phyloP scores from a whole-genome alignment of 108 stramenopile species.

The Pseudonitzschia multistriata region DNA sequence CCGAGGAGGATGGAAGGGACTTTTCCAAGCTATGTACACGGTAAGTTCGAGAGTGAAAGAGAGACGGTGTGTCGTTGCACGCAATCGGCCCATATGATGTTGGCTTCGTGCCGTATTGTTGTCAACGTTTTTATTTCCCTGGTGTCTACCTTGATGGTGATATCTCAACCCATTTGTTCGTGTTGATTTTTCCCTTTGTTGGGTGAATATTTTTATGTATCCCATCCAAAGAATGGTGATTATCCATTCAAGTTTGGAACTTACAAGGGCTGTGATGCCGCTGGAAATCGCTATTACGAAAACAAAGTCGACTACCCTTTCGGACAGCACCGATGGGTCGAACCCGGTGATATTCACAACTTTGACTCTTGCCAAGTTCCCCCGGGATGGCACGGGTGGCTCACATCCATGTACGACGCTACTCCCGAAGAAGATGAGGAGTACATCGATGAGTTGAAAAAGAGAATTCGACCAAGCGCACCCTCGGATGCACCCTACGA shows the following conservation, averaged over 20 bases:
- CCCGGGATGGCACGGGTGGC: slow-evolving; percentile 96
- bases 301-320: slow-evolving; percentile 91
- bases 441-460: slow-evolving; percentile 31
- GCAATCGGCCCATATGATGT: background rate
- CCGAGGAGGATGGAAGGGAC: slow-evolving; percentile 87
- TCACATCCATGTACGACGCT: slow-evolving; percentile 87
- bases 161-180: slow-evolving; percentile 2
- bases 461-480: slow-evolving; percentile 51
- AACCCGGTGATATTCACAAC: slow-evolving; percentile 85
- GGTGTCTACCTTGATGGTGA: background rate
- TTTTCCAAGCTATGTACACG: slow-evolving; percentile 90
- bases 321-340: slow-evolving; percentile 96
- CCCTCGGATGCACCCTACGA: slow-evolving; percentile 68
- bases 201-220: slow-evolving; percentile 6
- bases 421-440: slow-evolving; percentile 62
- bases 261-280: slow-evolving; percentile 89
- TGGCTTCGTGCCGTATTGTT: too few species aligned
- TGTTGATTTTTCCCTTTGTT: slow-evolving; percentile 11
- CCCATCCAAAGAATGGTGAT: slow-evolving; percentile 77
- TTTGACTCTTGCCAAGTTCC: slow-evolving; percentile 88
- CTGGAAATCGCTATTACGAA: slow-evolving; percentile 95
- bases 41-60: slow-evolving; percentile 39
- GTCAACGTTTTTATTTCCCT: background rate
- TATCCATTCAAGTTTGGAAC: slow-evolving; percentile 95
- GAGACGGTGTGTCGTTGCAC: background rate